These are phyloP conservation scores for Narthecium ossifragum DNA, from an alignment of 106 monocot species.

Conservation along the genomic window DNA sequence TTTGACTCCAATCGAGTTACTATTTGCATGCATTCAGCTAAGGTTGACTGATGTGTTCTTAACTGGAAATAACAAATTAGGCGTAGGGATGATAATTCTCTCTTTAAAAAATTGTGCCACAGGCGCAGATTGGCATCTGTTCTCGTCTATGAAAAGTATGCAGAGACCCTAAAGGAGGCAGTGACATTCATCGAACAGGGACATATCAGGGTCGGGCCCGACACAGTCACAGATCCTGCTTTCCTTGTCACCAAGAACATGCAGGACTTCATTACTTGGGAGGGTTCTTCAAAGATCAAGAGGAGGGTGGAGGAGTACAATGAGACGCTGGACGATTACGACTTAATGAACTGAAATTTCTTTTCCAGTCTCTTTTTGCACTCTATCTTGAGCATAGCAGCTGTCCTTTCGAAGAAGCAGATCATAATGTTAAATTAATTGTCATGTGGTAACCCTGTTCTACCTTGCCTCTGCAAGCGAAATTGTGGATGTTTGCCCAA, in stretches of 20 bases:
- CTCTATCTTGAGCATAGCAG: background rate
- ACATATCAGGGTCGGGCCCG: conserved; percentile 85
- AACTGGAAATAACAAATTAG: too few species aligned
- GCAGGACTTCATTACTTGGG: conserved; percentile 94
- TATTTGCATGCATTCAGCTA: too few species aligned
- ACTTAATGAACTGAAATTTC: conserved; percentile 41
- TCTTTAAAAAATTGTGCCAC: conserved; percentile 1
- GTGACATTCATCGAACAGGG: conserved; percentile 89
- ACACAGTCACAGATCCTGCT: conserved; percentile 71
- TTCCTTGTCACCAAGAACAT: conserved; percentile 80
- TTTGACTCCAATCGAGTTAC: too few species aligned
- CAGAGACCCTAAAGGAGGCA: conserved; percentile 77
- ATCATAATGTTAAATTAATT: too few species aligned
- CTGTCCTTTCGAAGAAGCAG: too few species aligned
- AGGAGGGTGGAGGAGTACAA: conserved; percentile 73
- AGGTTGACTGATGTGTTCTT: too few species aligned
- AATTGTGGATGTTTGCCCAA: too few species aligned
- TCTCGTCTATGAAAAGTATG: conserved; percentile 54
- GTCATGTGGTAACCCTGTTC: too few species aligned
- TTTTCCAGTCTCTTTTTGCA: background rate
- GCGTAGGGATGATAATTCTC: too few species aligned
- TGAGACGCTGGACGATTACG: conserved; percentile 75
- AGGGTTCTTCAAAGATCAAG: conserved; percentile 95
- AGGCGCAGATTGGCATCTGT: conserved; percentile 62
- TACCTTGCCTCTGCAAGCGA: too few species aligned